phyloP scores from a whole-genome alignment of 495 filamentous ascomycete genomes.

The Xylaria castorea region DNA sequence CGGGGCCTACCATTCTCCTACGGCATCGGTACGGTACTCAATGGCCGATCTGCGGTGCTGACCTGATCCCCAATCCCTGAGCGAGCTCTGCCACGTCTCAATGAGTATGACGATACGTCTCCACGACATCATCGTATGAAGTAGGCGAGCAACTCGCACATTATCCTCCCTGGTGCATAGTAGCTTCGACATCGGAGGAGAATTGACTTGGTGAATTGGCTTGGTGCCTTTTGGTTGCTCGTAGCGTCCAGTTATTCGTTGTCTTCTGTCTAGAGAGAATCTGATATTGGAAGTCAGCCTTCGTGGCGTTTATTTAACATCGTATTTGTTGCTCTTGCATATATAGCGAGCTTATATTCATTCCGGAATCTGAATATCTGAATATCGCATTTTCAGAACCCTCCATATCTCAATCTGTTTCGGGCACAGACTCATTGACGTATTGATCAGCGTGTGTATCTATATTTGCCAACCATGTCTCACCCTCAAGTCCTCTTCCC shows the following conservation, averaged over 20 bases:
- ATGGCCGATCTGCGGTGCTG: constrained; percentile 15
- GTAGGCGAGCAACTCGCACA: not conserved
- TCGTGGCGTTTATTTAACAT: not conserved
- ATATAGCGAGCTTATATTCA: not conserved
- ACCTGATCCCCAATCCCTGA: not conserved
- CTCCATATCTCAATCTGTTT: not conserved
- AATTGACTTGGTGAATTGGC: not conserved
- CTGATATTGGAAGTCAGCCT: not conserved
- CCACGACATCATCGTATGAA: not conserved
- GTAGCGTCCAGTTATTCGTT: not conserved
- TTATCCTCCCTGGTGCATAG: not conserved
- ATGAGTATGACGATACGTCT: constrained; percentile 6
- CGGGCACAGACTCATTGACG: not conserved
- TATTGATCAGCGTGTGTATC: not conserved
- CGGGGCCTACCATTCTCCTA: not conserved
- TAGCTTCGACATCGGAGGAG: constrained; percentile 15
- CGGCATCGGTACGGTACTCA: constrained; percentile 16
- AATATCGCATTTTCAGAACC: not conserved
- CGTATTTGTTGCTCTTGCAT: not conserved
- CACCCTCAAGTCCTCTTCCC: constrained; percentile 42
- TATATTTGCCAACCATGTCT: constrained; percentile 32
- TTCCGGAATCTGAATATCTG: not conserved
- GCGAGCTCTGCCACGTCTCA: constrained; percentile 4
- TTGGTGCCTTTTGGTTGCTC: not conserved
- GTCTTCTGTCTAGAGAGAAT: not conserved